Conservation (phyloP, 2,329 filamentous ascomycete genomes). For the Biscogniauxia mediterranea region DNA sequence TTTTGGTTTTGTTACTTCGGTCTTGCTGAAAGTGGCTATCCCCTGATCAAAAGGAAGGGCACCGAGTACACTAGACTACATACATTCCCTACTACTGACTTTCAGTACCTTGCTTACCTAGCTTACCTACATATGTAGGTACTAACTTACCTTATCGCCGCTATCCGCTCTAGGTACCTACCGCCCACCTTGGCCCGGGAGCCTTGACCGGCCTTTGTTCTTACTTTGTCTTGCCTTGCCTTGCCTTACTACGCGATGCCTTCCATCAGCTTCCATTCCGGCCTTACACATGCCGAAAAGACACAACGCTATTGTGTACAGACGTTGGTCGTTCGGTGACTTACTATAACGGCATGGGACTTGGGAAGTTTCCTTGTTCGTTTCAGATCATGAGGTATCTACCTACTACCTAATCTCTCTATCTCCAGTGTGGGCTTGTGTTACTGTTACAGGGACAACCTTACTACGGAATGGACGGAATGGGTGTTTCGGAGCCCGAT, state of each 20-base stretch:
- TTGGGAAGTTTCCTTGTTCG: neutral
- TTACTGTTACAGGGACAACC: neutral
- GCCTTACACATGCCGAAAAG: neutral
- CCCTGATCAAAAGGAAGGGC: neutral
- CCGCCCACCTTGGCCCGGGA: too few relatives aligned
- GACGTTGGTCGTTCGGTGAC: neutral
- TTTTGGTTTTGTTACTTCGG: neutral
- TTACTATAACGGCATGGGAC: neutral
- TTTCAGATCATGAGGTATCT: too few relatives aligned
- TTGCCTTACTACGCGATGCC: neutral
- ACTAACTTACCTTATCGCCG: too few relatives aligned
- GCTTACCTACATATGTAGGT: too few relatives aligned
- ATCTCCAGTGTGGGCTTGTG: neutral
- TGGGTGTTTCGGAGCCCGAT: neutral
- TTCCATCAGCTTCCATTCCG: neutral
- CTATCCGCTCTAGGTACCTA: too few relatives aligned
- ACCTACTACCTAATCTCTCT: neutral
- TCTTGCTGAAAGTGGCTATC: neutral
- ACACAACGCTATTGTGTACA: neutral
- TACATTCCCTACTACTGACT: too few relatives aligned
- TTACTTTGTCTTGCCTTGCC: too few relatives aligned
- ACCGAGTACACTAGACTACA: neutral
- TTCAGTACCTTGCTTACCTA: too few relatives aligned
- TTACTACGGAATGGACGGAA: neutral
- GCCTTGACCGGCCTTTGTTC: too few relatives aligned